These are phyloP conservation scores for Copromyces sp. DNA, from an alignment of 495 filamentous ascomycete species.

Conservation along the genomic window DNA sequence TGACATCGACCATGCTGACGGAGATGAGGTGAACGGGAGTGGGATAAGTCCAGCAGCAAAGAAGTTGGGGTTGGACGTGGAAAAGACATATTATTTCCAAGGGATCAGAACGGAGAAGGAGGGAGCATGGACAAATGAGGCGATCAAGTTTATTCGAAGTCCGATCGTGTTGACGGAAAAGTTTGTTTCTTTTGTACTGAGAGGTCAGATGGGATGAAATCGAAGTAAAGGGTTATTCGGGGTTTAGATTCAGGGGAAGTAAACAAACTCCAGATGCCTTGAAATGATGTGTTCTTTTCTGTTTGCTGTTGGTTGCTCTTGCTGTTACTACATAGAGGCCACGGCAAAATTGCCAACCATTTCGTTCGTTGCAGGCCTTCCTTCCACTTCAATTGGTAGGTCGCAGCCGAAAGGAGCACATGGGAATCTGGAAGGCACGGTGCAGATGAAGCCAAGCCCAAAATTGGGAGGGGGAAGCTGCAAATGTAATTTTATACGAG, in stretches of 20 bases:
- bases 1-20: neutral
- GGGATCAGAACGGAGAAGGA: neutral
- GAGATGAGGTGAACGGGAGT: neutral
- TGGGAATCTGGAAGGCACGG: neutral
- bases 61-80: neutral
- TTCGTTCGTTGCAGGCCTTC: neutral
- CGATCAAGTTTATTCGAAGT: slow-evolving; percentile 1
- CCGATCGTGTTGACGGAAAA: neutral
- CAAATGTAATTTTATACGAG: neutral
- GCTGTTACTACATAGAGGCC: neutral
- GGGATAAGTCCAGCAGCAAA: neutral
- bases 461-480: neutral
- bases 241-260: neutral
- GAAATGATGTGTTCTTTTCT: neutral
- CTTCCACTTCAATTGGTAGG: neutral
- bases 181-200: neutral
- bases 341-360: neutral
- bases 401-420: neutral
- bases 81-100: neutral
- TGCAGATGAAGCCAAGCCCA: neutral
- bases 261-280: neutral
- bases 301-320: neutral
- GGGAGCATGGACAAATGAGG: slow-evolving; percentile 2
- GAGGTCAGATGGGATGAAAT: neutral
- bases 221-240: neutral